phyloP scores from a whole-genome alignment of 1,139 yeast genomes.

The Candida sp. region DNA sequence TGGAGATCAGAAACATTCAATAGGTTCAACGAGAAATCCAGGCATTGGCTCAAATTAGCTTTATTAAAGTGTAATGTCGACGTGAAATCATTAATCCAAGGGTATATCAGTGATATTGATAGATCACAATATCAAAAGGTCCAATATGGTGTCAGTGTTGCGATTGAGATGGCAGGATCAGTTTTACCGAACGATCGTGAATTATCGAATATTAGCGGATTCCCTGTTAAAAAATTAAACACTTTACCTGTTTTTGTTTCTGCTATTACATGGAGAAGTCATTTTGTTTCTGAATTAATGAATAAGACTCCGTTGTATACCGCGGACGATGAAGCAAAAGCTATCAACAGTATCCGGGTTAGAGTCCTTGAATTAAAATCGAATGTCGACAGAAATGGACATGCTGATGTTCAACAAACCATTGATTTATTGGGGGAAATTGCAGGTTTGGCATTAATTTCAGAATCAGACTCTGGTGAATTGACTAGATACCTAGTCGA shows the following conservation, averaged over 20 bases:
- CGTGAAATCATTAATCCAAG: constrained; percentile 68
- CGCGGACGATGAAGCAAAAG: constrained; percentile 25
- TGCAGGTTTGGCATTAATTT: constrained; percentile 47
- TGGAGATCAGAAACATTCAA: constrained; percentile 74
- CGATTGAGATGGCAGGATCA: constrained; percentile 81
- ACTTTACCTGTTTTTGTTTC: constrained; percentile 73
- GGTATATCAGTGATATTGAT: constrained; percentile 59
- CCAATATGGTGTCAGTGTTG: constrained; percentile 84
- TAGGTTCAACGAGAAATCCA: constrained; percentile 56
- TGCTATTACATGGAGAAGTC: constrained; percentile 74
- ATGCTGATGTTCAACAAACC: constrained; percentile 26
- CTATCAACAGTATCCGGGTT: constrained; percentile 18
- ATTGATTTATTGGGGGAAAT: constrained; percentile 45
- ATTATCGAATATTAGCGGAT: constrained; percentile 28
- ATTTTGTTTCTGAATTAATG: constrained; percentile 40
- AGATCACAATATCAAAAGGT: constrained; percentile 34
- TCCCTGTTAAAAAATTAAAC: constrained; percentile 36
- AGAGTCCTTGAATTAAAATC: constrained; percentile 13
- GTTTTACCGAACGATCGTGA: constrained; percentile 66
- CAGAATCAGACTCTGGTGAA: constrained; percentile 46
- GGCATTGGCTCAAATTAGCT: constrained; percentile 59
- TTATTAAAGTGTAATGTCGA: constrained; percentile 64
- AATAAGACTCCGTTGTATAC: constrained; percentile 32
- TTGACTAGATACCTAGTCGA: constrained; percentile 57
- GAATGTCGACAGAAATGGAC: constrained; percentile 9